Conservation (phyloP, 1,284 basidiomycete species). For the Malassezia vespertilionis region DNA sequence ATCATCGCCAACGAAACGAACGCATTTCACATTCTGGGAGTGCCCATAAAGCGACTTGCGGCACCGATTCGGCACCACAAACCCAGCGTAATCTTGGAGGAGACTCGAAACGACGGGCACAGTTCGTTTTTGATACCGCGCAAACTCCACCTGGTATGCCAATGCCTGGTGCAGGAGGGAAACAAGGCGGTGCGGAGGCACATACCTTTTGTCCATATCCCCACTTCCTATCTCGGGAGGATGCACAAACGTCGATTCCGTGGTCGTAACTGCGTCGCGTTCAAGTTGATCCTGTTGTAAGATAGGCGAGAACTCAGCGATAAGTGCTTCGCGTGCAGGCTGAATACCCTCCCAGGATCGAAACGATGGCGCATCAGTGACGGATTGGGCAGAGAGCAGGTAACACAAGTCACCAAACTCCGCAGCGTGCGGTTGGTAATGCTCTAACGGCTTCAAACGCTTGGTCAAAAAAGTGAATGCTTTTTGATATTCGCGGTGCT, state of each 20-base stretch:
- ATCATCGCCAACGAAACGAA: conserved; percentile 49
- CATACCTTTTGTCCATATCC: conserved; percentile 18
- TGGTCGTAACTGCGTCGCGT: conserved; percentile 4
- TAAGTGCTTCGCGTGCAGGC: conserved; percentile 48
- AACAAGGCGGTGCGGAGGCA: conserved; percentile 49
- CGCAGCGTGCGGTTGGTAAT: conserved; percentile 51
- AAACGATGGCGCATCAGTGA: conserved; percentile 51
- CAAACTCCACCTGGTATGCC: conserved; percentile 50
- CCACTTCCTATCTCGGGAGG: neutral
- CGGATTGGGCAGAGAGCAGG: conserved; percentile 48
- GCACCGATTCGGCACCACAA: conserved; percentile 33
- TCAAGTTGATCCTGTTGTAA: conserved; percentile 39
- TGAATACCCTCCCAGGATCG: conserved; percentile 51
- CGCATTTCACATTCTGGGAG: conserved; percentile 50
- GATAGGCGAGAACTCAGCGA: conserved; percentile 39
- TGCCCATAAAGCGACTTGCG: conserved; percentile 46
- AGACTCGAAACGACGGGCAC: conserved; percentile 41
- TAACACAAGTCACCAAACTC: conserved; percentile 52
- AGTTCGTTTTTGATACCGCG: conserved; percentile 43
- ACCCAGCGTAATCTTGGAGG: conserved; percentile 35
- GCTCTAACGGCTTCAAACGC: conserved; percentile 51
- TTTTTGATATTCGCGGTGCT: conserved; percentile 49
- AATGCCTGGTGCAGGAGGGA: conserved; percentile 50
- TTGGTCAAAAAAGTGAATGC: conserved; percentile 53
- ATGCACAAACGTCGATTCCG: neutral